Conservation (phyloP, 805 yeast species). For the Kodamaea neixiangensis region DNA sequence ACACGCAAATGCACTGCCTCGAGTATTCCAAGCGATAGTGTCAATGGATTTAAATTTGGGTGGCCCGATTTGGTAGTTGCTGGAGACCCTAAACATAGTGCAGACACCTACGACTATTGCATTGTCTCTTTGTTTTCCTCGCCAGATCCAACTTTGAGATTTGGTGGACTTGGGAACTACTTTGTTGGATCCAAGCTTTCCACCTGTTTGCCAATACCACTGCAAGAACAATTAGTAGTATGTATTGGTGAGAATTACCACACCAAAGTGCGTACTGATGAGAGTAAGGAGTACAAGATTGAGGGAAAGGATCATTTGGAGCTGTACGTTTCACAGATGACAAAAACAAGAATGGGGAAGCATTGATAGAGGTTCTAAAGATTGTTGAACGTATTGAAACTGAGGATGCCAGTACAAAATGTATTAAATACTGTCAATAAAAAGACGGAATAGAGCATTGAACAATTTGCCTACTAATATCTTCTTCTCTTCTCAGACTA, state of each 20-base stretch:
- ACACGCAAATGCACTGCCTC: neutral
- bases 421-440: no score
- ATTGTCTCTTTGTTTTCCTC: slow-evolving; percentile 10
- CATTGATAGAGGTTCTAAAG: neutral
- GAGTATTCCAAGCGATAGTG: slow-evolving; percentile 3
- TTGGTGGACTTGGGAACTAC: slow-evolving; percentile 33
- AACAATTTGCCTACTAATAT: no score
- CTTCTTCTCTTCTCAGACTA: no score
- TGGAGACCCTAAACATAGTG: neutral
- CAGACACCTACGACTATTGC: slow-evolving; percentile 11
- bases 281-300: slow-evolving; percentile 13
- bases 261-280: slow-evolving; percentile 7
- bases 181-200: slow-evolving; percentile 8
- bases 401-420: no score
- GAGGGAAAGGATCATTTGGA: slow-evolving; percentile 24
- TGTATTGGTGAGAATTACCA: slow-evolving; percentile 17
- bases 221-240: slow-evolving; percentile 14
- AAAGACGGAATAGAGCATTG: no score
- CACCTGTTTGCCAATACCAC: neutral
- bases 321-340: slow-evolving; percentile 23
- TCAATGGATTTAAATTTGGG: slow-evolving; percentile 24
- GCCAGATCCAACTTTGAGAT: slow-evolving; percentile 25
- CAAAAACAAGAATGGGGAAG: slow-evolving; percentile 12
- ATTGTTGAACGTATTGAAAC: no score
- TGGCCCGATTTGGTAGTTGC: slow-evolving; percentile 12